Conservation (phyloP, 306 rosid species). For the Parietaria judaica region DNA sequence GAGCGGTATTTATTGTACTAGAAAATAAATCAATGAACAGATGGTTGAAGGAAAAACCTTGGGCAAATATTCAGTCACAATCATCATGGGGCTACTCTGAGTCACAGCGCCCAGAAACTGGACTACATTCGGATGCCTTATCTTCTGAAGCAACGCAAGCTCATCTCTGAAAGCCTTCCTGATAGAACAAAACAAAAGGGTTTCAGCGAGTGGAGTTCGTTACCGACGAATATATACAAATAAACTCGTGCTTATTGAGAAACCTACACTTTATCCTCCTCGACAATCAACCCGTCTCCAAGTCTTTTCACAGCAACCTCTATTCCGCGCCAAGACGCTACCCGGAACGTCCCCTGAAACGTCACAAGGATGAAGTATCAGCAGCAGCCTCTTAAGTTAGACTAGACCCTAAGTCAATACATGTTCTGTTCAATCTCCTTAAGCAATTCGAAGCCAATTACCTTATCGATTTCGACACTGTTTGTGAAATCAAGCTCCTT, state of each 20-base stretch:
- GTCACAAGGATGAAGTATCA: not conserved
- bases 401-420: too few species aligned
- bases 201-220: conserved; percentile 15
- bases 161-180: conserved; percentile 87
- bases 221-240: not conserved
- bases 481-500: conserved; percentile 79
- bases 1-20: not conserved
- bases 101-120: conserved; percentile 99
- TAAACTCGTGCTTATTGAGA: conserved; percentile 8
- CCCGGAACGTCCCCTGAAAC: conserved; percentile 73
- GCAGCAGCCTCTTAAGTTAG: too few species aligned
- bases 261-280: conserved; percentile 87
- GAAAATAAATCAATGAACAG: not conserved
- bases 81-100: conserved; percentile 99
- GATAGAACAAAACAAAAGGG: conserved; percentile 25
- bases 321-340: conserved; percentile 88
- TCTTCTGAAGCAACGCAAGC: conserved; percentile 86
- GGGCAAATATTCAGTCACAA: conserved; percentile 92
- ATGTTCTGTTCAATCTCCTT: too few species aligned
- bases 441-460: conserved; percentile 13
- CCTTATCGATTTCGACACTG: conserved; percentile 77
- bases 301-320: conserved; percentile 86
- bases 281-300: conserved; percentile 49
- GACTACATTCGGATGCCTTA: conserved; percentile 92
- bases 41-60: conserved; percentile 45